Evolutionary conservation across 768 basidiomycete species (phyloP).

Genomic region (Postia placenta): DNA sequence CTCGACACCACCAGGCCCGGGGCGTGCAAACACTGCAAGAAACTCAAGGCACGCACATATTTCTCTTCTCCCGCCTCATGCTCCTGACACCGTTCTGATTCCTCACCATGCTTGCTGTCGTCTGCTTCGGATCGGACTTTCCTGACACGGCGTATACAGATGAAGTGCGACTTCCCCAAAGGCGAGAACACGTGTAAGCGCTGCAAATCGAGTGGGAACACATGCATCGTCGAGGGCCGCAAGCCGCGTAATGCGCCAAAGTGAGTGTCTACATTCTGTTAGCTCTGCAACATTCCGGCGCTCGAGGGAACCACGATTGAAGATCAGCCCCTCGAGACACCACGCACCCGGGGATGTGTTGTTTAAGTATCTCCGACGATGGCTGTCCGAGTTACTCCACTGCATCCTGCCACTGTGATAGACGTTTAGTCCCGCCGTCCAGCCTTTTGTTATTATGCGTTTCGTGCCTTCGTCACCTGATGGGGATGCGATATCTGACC

Average conservation of each 20-base stretch:
- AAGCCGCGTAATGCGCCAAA: conserved; percentile 76
- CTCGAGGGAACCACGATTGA: not conserved
- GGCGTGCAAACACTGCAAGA: conserved; percentile 83
- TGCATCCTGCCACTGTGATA: not conserved
- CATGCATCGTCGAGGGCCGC: conserved; percentile 79
- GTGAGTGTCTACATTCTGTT: too few species aligned
- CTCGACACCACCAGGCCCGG: conserved; percentile 48
- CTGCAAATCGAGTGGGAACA: conserved; percentile 65
- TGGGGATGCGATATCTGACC: conserved; percentile 5
- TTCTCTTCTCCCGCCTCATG: not conserved
- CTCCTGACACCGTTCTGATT: not conserved
- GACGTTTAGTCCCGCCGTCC: not conserved
- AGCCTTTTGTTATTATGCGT: not conserved
- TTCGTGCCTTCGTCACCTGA: conserved; percentile 2
- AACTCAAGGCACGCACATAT: conserved; percentile 61
- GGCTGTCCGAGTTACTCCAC: not conserved
- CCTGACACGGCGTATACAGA: conserved; percentile 36
- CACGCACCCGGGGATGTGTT: not conserved
- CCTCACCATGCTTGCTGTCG: not conserved
- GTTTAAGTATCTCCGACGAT: conserved; percentile 1
- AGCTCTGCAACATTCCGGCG: conserved; percentile 1
- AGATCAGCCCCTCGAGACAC: too few species aligned
- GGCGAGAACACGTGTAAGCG: conserved; percentile 73
- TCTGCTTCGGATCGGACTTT: not conserved
- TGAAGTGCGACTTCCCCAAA: conserved; percentile 81